phyloP scores from a whole-genome alignment of 257 asterid species.

The Thymus mandschuricus region DNA sequence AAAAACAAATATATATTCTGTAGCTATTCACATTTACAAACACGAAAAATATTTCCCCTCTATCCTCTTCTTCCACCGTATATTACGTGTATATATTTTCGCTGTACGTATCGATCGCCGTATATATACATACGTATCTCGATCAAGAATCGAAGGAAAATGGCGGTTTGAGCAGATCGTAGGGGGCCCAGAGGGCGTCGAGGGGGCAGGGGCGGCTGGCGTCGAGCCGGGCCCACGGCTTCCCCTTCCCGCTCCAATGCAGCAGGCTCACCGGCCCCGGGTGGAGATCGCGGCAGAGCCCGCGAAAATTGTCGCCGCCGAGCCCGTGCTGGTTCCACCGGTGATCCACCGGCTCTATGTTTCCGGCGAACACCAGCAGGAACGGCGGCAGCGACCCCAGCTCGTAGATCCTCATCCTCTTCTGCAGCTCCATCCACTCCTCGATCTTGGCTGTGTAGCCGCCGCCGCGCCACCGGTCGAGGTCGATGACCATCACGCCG shows the following conservation, averaged over 20 bases:
- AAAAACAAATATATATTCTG: not conserved
- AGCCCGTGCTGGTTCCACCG: conserved; percentile 93
- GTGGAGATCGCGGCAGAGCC: conserved; percentile 91
- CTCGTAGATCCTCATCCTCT: conserved; percentile 83
- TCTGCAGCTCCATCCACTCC: conserved; percentile 95
- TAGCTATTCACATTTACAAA: conserved; percentile 34
- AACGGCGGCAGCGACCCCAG: conserved; percentile 89
- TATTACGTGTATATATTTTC: not conserved
- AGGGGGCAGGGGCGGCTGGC: conserved; percentile 84
- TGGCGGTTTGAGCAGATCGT: conserved; percentile 80
- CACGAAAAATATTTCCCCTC: conserved; percentile 18
- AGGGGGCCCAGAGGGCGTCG: conserved; percentile 97
- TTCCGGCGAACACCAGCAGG: conserved; percentile 85
- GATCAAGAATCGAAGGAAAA: conserved; percentile 78
- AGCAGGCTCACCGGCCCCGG: conserved; percentile 88
- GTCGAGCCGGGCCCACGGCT: conserved; percentile 95
- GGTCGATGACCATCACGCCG: conserved; percentile 93
- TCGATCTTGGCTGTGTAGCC: conserved; percentile 79
- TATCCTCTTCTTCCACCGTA: not conserved
- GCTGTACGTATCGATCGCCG: no score
- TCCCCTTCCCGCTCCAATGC: conserved; percentile 99
- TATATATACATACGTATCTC: conserved; percentile 1
- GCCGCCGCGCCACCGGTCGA: conserved; percentile 72
- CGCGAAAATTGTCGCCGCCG: conserved; percentile 87
- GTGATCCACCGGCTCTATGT: conserved; percentile 81